These are phyloP conservation scores for Sphaerulina vaccinii DNA, from an alignment of 2,329 filamentous ascomycete species.

Conservation along the genomic window DNA sequence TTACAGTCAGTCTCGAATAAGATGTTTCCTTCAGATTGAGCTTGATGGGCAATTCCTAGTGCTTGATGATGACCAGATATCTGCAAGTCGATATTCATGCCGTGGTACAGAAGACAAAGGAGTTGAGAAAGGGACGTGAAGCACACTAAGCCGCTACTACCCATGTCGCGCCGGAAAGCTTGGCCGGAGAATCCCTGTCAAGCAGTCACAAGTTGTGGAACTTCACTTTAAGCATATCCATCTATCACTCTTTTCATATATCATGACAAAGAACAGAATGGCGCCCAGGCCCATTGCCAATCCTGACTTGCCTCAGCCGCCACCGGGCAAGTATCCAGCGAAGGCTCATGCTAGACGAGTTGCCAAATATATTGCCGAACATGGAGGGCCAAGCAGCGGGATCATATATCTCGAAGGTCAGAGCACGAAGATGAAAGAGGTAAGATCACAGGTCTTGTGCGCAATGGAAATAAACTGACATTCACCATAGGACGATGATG, in stretches of 20 bases:
- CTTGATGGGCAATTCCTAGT: no score
- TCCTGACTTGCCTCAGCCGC: conserved; percentile 36
- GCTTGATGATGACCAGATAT: neutral
- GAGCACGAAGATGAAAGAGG: conserved; percentile 73
- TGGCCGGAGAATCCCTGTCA: no score
- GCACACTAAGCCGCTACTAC: conserved; percentile 16
- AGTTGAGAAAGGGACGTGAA: neutral
- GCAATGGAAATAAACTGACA: neutral
- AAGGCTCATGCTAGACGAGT: conserved; percentile 84
- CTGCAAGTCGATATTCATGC: neutral
- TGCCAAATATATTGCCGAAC: conserved; percentile 69
- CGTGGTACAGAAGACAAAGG: neutral
- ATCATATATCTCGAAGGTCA: conserved; percentile 87
- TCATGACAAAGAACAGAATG: conserved; percentile 25
- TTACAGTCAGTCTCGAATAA: no score
- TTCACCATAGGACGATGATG: conserved; percentile 68
- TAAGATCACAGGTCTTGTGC: conserved; percentile 20
- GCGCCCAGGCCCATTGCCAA: conserved; percentile 36
- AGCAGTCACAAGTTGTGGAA: no score
- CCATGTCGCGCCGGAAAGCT: no score
- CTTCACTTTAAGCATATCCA: neutral
- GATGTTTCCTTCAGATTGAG: neutral
- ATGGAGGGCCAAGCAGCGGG: conserved; percentile 64
- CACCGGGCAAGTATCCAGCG: conserved; percentile 66
- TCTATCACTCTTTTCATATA: neutral